Conservation (phyloP, 257 asterid genomes). For the Salvia hispanica region DNA sequence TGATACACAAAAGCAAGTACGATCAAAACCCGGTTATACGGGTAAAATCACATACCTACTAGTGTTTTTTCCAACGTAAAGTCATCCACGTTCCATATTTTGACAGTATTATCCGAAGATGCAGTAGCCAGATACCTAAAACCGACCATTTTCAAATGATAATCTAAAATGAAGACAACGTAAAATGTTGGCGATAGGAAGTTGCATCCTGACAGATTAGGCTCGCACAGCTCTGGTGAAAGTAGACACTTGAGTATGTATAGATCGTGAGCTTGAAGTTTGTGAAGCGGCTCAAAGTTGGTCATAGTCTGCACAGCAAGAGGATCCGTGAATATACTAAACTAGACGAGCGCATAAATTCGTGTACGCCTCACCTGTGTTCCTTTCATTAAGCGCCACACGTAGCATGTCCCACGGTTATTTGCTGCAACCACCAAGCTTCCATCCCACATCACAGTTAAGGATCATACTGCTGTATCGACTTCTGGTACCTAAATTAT, state of each 20-base stretch:
- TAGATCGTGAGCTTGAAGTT: conserved; percentile 89
- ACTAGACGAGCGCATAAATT: neutral
- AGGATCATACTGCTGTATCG: too few relatives aligned
- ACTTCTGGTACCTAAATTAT: conserved; percentile 72
- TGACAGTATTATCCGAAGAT: conserved; percentile 89
- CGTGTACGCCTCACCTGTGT: conserved; percentile 59
- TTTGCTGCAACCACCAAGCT: conserved; percentile 97
- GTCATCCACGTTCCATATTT: conserved; percentile 94
- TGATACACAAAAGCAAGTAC: neutral
- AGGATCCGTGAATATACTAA: neutral
- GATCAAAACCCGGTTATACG: neutral
- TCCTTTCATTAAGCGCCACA: conserved; percentile 88
- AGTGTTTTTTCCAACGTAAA: conserved; percentile 87
- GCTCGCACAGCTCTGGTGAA: conserved; percentile 92
- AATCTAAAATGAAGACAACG: neutral
- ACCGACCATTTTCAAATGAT: neutral
- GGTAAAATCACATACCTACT: conserved; percentile 46
- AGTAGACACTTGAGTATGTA: conserved; percentile 94
- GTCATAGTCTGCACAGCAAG: conserved; percentile 82
- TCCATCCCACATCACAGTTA: conserved; percentile 99
- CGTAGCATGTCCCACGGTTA: conserved; percentile 88
- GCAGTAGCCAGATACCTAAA: conserved; percentile 90
- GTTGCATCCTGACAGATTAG: conserved; percentile 59
- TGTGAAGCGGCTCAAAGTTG: conserved; percentile 95
- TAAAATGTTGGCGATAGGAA: conserved; percentile 5